Evolutionary conservation across 2,329 filamentous ascomycete genomes (phyloP), one percentile per base, ranked within the genome.

Genomic region (Torrubiellomyces zombiae): DNA sequence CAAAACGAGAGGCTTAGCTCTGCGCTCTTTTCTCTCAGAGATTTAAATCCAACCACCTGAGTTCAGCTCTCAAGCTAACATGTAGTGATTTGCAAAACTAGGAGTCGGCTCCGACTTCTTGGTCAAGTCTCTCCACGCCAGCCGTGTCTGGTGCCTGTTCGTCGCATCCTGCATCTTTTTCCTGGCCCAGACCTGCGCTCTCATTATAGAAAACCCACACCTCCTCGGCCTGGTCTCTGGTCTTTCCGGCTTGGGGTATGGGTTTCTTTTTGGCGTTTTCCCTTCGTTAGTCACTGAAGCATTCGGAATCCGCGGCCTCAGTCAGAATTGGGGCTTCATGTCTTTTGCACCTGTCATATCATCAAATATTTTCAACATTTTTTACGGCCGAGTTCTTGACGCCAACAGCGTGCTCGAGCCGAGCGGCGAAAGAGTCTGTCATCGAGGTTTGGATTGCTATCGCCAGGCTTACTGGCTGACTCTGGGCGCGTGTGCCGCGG

Each of bases 281-380:
- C 89, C 89, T 1, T 85, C 83, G 9, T 71, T 95, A 11, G 68
- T 80, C 7, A 82, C 85, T 6, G 85, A 95, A 45, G 75, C 77
- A 0, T 98, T 98, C 46, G 89, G 89, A 6, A 77, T 94, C 14
- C 67, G 75, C 32, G 86, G 85, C 2, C 60, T 98, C 23, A 83
- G 77, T 28, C 81, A 93, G 44, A 98, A 95, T 43, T 98, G 89
- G 86, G 89, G 89, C 9, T 76, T 78, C 39, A 91, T 98, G 73
- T 94, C 82, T 0, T 58, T 94, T 23, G 76, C 81, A 3, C 85
- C 86, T 0, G 81, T 93, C 3, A 51, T 93, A 15, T 83, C 75
- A 7, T 85, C 82, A 24, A 92, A 95, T 39, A 50, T 93, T 13
- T 95, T 92, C 61, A 98, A 95, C 45, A 54, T 94, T 2, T 71